Evolutionary conservation across 306 rosid species (phyloP).

Genomic region (Quercus ilex): DNA sequence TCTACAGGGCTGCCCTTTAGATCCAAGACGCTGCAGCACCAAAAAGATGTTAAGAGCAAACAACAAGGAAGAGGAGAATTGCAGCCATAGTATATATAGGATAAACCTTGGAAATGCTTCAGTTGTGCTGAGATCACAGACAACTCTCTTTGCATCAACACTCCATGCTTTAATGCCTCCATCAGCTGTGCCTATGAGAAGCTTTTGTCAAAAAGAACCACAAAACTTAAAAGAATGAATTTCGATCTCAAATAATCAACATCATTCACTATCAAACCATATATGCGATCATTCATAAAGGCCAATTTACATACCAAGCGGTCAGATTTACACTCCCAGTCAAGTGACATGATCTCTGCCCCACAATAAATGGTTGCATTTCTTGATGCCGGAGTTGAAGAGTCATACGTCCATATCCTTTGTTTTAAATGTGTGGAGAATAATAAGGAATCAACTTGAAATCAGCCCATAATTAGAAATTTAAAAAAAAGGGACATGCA

Average conservation of each 20-base stretch:
- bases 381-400: constrained; percentile 85
- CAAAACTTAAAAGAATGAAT: constrained; percentile 23
- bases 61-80: constrained; percentile 10
- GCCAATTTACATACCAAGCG: constrained; percentile 72
- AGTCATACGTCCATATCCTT: constrained; percentile 96
- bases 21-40: constrained; percentile 78
- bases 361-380: constrained; percentile 98
- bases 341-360: constrained; percentile 85
- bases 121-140: constrained; percentile 84
- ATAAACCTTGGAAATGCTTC: constrained; percentile 81
- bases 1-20: constrained; percentile 97
- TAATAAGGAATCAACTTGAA: constrained; percentile 20
- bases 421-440: constrained; percentile 11
- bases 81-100: constrained; percentile 6
- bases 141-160: constrained; percentile 96
- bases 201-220: constrained; percentile 61
- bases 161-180: constrained; percentile 97
- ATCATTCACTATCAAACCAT: constrained; percentile 14
- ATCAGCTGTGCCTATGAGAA: constrained; percentile 92
- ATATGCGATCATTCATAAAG: neutral
- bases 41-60: constrained; percentile 10
- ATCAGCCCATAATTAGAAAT: constrained; percentile 1
- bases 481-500: constrained; percentile 5
- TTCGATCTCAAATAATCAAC: constrained; percentile 17
- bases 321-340: constrained; percentile 97